phyloP scores from a whole-genome alignment of 495 filamentous ascomycete species.

The Penicillium ochrochloron region DNA sequence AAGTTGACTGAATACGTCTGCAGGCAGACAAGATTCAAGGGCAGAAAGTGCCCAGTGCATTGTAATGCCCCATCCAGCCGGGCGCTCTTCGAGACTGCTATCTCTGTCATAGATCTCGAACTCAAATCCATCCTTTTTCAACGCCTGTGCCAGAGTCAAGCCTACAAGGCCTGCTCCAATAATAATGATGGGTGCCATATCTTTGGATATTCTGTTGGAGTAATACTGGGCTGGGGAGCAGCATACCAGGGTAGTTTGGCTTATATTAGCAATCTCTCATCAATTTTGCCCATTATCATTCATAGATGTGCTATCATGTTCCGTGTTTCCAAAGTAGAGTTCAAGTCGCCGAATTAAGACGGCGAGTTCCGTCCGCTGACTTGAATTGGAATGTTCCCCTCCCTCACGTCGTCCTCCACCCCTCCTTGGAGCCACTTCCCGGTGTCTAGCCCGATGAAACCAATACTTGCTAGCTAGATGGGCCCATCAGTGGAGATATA shows the following conservation, averaged over 20 bases:
- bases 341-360: not conserved
- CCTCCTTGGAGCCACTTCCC: not conserved
- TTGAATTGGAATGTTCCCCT: not conserved
- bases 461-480: not conserved
- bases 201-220: not conserved
- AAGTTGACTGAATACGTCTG: not conserved
- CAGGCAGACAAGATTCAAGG: not conserved
- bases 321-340: not conserved
- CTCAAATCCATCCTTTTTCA: slow-evolving; percentile 21
- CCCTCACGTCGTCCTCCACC: not conserved
- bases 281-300: not conserved
- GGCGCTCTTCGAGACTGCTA: slow-evolving; percentile 9
- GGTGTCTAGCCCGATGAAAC: not conserved
- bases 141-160: slow-evolving; percentile 27
- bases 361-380: not conserved
- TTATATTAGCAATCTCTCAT: not conserved
- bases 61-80: slow-evolving; percentile 10
- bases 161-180: slow-evolving; percentile 33
- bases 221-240: not conserved
- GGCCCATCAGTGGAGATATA: not conserved
- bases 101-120: slow-evolving; percentile 33
- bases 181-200: slow-evolving; percentile 12
- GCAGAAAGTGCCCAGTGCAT: slow-evolving; percentile 8
- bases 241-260: not conserved
- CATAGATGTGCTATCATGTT: not conserved